Evolutionary conservation across 495 filamentous ascomycete genomes (phyloP).

Genomic region (Penicillium psychrofluorescens): DNA sequence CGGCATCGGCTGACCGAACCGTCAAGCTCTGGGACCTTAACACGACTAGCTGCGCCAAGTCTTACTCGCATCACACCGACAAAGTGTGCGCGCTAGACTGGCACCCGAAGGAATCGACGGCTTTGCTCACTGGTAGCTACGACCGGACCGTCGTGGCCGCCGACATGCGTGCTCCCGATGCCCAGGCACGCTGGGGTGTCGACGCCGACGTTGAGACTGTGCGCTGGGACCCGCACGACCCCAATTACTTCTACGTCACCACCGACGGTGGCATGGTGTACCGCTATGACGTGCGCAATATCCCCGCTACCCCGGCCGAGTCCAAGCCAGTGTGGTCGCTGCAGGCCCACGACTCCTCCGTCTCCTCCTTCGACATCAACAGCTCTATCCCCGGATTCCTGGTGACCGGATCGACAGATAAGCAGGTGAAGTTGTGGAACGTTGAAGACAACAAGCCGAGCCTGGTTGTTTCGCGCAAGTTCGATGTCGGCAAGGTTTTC

Average conservation of each 20-base stretch:
- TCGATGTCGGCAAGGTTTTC: conserved; percentile 93
- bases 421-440: conserved; percentile 95
- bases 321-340: conserved; percentile 87
- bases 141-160: conserved; percentile 85
- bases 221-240: conserved; percentile 86
- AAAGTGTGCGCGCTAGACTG: conserved; percentile 94
- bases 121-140: conserved; percentile 87
- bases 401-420: conserved; percentile 86
- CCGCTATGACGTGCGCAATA: conserved; percentile 70
- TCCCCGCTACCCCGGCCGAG: conserved; percentile 57
- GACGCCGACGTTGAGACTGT: conserved; percentile 92
- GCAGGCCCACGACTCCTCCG: conserved; percentile 87
- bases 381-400: conserved; percentile 82
- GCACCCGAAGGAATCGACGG: conserved; percentile 80
- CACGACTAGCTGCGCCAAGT: conserved; percentile 86
- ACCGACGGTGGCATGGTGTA: conserved; percentile 89
- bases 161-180: conserved; percentile 87
- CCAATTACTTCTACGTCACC: conserved; percentile 88
- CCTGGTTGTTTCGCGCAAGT: conserved; percentile 84
- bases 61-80: conserved; percentile 83
- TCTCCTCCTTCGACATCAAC: conserved; percentile 96
- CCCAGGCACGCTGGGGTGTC: conserved; percentile 78
- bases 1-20: conserved; percentile 90
- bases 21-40: conserved; percentile 97
- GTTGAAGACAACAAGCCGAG: conserved; percentile 64